Conservation (phyloP, 1,139 yeast genomes). For the Schizosaccharomyces versatilis region DNA sequence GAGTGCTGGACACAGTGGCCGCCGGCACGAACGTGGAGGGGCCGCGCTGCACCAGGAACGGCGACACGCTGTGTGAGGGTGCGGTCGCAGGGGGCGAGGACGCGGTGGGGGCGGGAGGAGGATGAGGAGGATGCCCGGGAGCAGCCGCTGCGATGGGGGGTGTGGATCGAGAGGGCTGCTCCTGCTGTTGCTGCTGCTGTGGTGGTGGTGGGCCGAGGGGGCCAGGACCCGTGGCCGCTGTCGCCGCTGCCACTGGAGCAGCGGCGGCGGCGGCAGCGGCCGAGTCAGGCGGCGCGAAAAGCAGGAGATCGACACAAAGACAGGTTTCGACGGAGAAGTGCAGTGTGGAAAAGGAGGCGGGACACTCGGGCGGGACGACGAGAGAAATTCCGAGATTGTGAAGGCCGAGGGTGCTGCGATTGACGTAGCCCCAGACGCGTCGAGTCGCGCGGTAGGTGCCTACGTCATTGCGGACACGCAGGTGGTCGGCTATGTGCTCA, state of each 20-base stretch:
- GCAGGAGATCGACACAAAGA: neutral
- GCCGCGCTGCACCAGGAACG: neutral
- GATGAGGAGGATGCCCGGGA: no score
- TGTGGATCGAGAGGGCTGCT: no score
- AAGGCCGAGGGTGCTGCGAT: neutral
- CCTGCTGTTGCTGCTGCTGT: no score
- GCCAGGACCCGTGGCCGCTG: no score
- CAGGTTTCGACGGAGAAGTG: neutral
- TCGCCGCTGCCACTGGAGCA: no score
- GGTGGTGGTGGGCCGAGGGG: no score
- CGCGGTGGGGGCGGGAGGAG: neutral
- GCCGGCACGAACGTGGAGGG: neutral
- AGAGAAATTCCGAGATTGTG: neutral
- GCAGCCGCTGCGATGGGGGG: no score
- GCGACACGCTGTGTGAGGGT: neutral
- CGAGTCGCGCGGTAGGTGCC: constrained; percentile 12
- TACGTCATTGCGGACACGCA: constrained; percentile 13
- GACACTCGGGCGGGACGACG: constrained; percentile 1
- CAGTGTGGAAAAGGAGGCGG: neutral
- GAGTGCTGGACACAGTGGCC: no score
- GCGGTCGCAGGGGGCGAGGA: neutral
- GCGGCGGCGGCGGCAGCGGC: no score
- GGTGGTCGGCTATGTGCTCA: constrained; percentile 16
- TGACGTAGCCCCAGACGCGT: constrained; percentile 10
- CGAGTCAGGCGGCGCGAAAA: no score